Percentiles rank a stretch among this genome's conserved stretches.
Evolutionary conservation across 495 filamentous ascomycete species (phyloP).

Genomic region (Choiromyces venosus): DNA sequence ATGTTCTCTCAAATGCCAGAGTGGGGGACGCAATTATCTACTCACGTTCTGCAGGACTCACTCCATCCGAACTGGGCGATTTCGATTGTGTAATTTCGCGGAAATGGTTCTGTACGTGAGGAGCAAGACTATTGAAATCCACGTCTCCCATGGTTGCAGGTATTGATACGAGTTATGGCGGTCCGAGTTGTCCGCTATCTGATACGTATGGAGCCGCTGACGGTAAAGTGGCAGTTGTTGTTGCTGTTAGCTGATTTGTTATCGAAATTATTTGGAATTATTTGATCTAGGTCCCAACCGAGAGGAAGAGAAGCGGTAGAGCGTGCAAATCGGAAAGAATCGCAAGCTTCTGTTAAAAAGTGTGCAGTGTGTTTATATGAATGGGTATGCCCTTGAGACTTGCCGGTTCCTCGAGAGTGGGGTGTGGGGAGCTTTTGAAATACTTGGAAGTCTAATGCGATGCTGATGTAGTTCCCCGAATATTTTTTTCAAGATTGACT

Average conservation of each 20-base stretch:
- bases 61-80: slow-evolving; percentile 19
- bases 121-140: background rate
- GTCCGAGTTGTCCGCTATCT: background rate
- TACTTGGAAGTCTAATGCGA: background rate
- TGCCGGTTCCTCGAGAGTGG: background rate
- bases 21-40: slow-evolving; percentile 8
- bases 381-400: background rate
- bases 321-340: background rate
- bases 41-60: slow-evolving; percentile 25
- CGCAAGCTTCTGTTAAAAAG: background rate
- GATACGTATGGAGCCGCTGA: background rate
- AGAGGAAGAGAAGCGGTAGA: background rate
- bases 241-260: background rate
- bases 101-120: background rate
- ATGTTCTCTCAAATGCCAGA: slow-evolving; percentile 16
- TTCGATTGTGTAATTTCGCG: background rate
- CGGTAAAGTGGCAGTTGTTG: background rate
- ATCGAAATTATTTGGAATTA: background rate
- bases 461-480: background rate
- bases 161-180: background rate
- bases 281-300: background rate
- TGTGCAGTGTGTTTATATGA: background rate
- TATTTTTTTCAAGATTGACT: background rate
- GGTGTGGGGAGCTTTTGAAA: background rate
- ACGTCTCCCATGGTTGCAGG: background rate